Conservation (phyloP, 208 protist genomes). For the Phytomonas francai region DNA sequence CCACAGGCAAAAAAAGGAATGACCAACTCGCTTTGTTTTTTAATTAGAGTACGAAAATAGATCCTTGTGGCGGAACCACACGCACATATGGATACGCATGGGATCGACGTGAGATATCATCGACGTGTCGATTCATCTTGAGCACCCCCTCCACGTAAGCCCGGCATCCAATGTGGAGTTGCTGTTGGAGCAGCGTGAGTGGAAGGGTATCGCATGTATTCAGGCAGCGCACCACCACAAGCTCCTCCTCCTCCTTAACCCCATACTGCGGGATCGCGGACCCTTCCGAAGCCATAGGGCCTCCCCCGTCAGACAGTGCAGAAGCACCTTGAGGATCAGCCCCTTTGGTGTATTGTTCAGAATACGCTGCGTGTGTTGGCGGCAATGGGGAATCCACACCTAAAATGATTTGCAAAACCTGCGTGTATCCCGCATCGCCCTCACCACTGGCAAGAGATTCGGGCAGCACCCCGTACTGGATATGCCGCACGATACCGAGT, state of each 20-base stretch:
- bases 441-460: too few species aligned
- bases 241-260: constrained; percentile 32
- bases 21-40: background rate
- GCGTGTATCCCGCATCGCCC: too few species aligned
- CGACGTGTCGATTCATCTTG: constrained; percentile 65
- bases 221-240: constrained; percentile 69
- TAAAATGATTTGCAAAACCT: too few species aligned
- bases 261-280: background rate
- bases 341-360: too few species aligned
- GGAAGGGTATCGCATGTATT: constrained; percentile 17
- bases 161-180: constrained; percentile 34
- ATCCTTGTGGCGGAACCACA: constrained; percentile 64
- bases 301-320: background rate
- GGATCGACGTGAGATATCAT: constrained; percentile 40
- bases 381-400: too few species aligned
- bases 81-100: constrained; percentile 81
- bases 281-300: too few species aligned
- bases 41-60: constrained; percentile 32
- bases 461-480: too few species aligned
- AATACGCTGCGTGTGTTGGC: too few species aligned
- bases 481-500: too few species aligned
- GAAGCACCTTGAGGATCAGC: background rate
- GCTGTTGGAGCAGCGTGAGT: constrained; percentile 28
- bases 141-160: constrained; percentile 59
- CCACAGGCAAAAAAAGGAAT: background rate